Evolutionary conservation across 164 flowering plant species (phyloP).

Genomic region (Hamamelis virginiana): DNA sequence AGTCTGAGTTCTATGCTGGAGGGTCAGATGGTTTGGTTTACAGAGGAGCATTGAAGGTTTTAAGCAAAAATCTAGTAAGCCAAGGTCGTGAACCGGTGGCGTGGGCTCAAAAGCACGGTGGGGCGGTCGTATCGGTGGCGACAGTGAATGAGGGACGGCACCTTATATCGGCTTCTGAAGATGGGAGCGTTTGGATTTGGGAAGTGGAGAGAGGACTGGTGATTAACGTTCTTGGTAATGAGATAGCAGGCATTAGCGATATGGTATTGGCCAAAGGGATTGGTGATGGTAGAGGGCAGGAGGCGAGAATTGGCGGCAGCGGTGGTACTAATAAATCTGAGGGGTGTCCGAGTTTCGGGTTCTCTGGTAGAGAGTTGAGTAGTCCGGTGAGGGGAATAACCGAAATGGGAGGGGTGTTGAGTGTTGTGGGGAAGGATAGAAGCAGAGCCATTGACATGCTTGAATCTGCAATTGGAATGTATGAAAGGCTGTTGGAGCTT

Average conservation of each 20-base stretch:
- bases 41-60: constrained; percentile 22
- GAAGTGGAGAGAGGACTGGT: constrained; percentile 25
- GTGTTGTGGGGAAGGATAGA: constrained; percentile 33
- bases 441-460: constrained; percentile 42
- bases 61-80: constrained; percentile 1
- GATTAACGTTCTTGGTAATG: constrained; percentile 24
- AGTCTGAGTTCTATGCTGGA: constrained; percentile 35
- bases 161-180: constrained; percentile 48
- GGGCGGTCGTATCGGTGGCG: constrained; percentile 24
- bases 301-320: not conserved
- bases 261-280: constrained; percentile 33
- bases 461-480: constrained; percentile 38
- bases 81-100: constrained; percentile 5
- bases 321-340: constrained; percentile 12
- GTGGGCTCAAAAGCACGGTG: constrained; percentile 28
- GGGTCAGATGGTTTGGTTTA: constrained; percentile 53
- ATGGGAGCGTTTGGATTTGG: constrained; percentile 44
- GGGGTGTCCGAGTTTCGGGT: constrained; percentile 17
- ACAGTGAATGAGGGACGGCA: constrained; percentile 18
- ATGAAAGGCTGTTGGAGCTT: constrained; percentile 44
- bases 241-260: constrained; percentile 26
- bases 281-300: not conserved
- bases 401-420: constrained; percentile 36
- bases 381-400: constrained; percentile 22
- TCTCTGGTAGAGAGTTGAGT: constrained; percentile 18